phyloP scores from a whole-genome alignment of 23 red algal genomes.

The Cyanidium caldarium region DNA sequence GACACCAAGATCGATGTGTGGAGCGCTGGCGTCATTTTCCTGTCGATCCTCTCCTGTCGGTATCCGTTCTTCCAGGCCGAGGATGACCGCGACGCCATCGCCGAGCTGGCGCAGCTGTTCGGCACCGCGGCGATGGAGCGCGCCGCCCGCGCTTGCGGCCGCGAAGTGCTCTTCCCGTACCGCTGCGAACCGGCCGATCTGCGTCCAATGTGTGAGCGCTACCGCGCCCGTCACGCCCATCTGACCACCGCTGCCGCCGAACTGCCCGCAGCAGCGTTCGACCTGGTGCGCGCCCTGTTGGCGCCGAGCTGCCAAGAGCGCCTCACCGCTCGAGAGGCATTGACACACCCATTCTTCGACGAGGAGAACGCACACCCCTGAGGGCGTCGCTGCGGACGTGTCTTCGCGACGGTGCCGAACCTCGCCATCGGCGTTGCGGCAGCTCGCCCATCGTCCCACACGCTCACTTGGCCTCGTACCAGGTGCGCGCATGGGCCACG shows the following conservation, averaged over 20 bases:
- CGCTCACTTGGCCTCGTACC: conserved; percentile 70
- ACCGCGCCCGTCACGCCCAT: not conserved
- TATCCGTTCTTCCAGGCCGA: not conserved
- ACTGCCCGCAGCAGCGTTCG: not conserved
- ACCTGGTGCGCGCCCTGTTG: not conserved
- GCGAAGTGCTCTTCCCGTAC: not conserved
- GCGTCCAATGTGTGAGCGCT: not conserved
- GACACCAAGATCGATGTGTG: conserved; percentile 1
- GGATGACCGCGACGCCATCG: not conserved
- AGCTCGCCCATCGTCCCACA: not conserved
- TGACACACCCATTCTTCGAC: too few relatives aligned
- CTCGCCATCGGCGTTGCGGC: too few relatives aligned
- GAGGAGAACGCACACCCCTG: too few relatives aligned
- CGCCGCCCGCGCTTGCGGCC: not conserved
- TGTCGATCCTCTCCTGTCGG: conserved; percentile 3
- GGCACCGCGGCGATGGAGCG: not conserved
- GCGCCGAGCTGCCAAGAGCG: not conserved
- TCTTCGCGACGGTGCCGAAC: too few relatives aligned
- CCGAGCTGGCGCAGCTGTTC: not conserved
- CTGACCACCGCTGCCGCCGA: not conserved
- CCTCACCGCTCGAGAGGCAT: too few relatives aligned
- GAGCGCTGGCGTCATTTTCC: conserved; percentile 3
- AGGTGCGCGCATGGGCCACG: conserved; percentile 28
- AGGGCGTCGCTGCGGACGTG: too few relatives aligned
- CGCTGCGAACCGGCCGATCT: not conserved